Conservation (phyloP, 2,329 filamentous ascomycete genomes). For the Meredithiella fracta region DNA sequence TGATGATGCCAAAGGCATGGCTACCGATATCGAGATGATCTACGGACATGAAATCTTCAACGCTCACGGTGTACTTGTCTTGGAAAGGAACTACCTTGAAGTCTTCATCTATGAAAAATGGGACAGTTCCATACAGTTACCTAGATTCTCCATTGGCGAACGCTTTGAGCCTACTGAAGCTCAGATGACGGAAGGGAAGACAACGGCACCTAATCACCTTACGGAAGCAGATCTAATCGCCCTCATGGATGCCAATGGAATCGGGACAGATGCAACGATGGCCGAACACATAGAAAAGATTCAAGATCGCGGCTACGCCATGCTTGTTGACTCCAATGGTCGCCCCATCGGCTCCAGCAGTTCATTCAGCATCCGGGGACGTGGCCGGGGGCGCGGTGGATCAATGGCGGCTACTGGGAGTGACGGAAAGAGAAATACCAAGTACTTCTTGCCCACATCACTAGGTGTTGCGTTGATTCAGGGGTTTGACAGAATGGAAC, state of each 20-base stretch:
- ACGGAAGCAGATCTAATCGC: constrained; percentile 92
- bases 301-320: constrained; percentile 74
- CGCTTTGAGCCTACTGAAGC: constrained; percentile 77
- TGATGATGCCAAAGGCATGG: constrained; percentile 74
- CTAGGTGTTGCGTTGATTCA: constrained; percentile 83
- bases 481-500: constrained; percentile 86
- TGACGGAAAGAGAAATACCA: constrained; percentile 33
- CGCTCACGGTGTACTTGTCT: constrained; percentile 66
- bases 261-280: constrained; percentile 97
- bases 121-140: constrained; percentile 73
- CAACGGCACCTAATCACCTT: constrained; percentile 65
- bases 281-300: constrained; percentile 96
- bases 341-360: constrained; percentile 21
- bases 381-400: constrained; percentile 29
- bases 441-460: constrained; percentile 84
- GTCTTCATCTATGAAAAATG: constrained; percentile 95
- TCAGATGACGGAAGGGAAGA: constrained; percentile 81
- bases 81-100: constrained; percentile 83
- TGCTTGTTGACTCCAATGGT: constrained; percentile 36
- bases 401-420: constrained; percentile 20
- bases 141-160: constrained; percentile 64
- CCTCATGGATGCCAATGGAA: constrained; percentile 96
- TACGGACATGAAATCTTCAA: constrained; percentile 75
- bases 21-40: constrained; percentile 67
- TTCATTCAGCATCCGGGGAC: constrained; percentile 20